Conservation (phyloP, 805 yeast genomes). For the Candida argentea region DNA sequence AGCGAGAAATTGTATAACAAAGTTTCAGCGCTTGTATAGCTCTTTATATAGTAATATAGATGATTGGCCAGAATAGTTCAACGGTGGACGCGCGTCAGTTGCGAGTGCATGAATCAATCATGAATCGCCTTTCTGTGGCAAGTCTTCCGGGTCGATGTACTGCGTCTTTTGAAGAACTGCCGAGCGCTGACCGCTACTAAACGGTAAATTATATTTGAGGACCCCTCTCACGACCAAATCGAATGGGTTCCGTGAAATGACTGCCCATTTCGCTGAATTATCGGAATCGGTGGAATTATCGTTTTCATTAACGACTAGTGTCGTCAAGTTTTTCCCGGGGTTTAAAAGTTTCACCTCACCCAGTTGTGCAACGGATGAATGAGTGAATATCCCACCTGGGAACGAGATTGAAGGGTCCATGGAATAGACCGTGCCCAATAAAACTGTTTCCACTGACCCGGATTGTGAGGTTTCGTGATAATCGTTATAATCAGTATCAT, state of each 20-base stretch:
- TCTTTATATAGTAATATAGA: no score
- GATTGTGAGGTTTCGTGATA: not conserved
- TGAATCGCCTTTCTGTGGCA: slow-evolving; percentile 1
- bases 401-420: slow-evolving; percentile 70
- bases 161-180: slow-evolving; percentile 53
- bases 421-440: slow-evolving; percentile 57
- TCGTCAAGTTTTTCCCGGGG: slow-evolving; percentile 51
- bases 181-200: slow-evolving; percentile 39
- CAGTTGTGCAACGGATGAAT: slow-evolving; percentile 46
- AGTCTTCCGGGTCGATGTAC: slow-evolving; percentile 39
- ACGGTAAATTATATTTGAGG: slow-evolving; percentile 65
- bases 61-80: no score
- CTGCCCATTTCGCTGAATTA: slow-evolving; percentile 57
- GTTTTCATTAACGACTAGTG: slow-evolving; percentile 3
- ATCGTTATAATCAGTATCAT: slow-evolving; percentile 3
- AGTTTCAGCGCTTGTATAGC: slow-evolving; percentile 1
- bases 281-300: slow-evolving; percentile 19
- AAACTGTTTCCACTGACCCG: slow-evolving; percentile 46
- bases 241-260: slow-evolving; percentile 68
- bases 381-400: slow-evolving; percentile 66
- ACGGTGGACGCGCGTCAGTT: not conserved
- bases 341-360: slow-evolving; percentile 63
- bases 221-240: slow-evolving; percentile 79
- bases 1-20: slow-evolving; percentile 11
- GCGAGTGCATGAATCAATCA: not conserved